Conservation (phyloP, 2,329 filamentous ascomycete genomes). For the Conoideocrella luteorostrata region DNA sequence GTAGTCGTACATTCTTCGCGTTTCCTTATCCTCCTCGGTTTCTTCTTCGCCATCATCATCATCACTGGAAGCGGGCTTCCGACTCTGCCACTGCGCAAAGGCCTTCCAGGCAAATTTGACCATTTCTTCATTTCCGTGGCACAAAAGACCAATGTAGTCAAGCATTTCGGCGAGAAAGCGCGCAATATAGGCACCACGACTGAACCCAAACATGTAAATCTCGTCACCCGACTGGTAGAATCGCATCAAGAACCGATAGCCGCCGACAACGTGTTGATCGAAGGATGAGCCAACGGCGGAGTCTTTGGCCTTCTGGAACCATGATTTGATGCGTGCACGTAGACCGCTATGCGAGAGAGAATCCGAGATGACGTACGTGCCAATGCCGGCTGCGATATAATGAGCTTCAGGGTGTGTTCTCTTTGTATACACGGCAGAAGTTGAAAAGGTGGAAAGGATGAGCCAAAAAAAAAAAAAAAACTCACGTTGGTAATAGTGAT, state of each 20-base stretch:
- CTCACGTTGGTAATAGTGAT: conserved; percentile 58
- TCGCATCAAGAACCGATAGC: conserved; percentile 73
- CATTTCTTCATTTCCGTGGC: conserved; percentile 80
- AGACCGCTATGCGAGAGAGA: conserved; percentile 52
- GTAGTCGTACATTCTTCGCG: conserved; percentile 59
- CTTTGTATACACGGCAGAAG: neutral
- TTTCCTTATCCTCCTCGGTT: conserved; percentile 20
- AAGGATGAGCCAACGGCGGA: conserved; percentile 75
- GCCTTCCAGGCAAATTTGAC: conserved; percentile 79
- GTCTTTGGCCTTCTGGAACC: conserved; percentile 69
- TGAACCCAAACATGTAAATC: conserved; percentile 71
- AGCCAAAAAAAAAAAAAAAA: neutral
- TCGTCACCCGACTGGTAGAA: conserved; percentile 60
- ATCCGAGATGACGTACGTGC: conserved; percentile 61
- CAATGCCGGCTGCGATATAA: conserved; percentile 53
- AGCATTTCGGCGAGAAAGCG: conserved; percentile 78
- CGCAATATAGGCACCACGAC: conserved; percentile 65
- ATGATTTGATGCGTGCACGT: conserved; percentile 53
- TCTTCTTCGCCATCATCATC: conserved; percentile 36
- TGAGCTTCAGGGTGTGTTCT: conserved; percentile 1
- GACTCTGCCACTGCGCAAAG: conserved; percentile 66
- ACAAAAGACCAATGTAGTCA: conserved; percentile 72
- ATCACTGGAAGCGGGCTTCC: conserved; percentile 38
- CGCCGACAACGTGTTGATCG: conserved; percentile 75
- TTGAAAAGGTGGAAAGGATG: neutral